A percentile compares a stretch with the other conserved stretches of the same genome.
Conservation (phyloP, 805 yeast species). For the Candida tammaniensis region DNA sequence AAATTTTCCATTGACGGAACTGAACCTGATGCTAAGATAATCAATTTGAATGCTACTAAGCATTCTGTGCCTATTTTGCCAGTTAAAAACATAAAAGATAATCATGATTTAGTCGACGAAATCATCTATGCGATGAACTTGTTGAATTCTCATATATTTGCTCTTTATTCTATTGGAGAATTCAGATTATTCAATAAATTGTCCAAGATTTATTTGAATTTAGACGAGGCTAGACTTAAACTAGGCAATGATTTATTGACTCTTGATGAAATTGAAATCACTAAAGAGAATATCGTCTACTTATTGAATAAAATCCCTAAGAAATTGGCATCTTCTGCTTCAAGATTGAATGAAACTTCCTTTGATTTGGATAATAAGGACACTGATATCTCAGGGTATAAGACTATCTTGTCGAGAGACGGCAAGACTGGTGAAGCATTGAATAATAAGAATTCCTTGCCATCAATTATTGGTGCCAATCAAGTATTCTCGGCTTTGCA, state of each 20-base stretch:
- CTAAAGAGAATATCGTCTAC: conserved; percentile 51
- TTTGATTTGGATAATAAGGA: conserved; percentile 38
- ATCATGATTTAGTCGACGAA: conserved; percentile 46
- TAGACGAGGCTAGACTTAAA: conserved; percentile 58
- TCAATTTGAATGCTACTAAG: background rate
- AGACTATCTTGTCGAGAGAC: conserved; percentile 66
- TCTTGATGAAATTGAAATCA: conserved; percentile 44
- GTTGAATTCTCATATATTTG: conserved; percentile 61
- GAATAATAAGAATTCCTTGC: conserved; percentile 37
- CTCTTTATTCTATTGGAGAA: conserved; percentile 70
- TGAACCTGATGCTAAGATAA: conserved; percentile 10
- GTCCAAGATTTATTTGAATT: conserved; percentile 48
- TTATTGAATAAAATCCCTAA: conserved; percentile 61
- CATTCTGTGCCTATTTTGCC: conserved; percentile 53
- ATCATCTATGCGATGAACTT: conserved; percentile 55
- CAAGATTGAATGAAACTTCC: conserved; percentile 37
- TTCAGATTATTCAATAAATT: conserved; percentile 60
- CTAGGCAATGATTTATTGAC: conserved; percentile 53
- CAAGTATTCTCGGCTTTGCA: conserved; percentile 71
- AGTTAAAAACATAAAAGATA: conserved; percentile 38
- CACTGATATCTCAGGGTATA: conserved; percentile 61
- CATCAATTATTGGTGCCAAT: conserved; percentile 61
- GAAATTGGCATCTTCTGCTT: conserved; percentile 45
- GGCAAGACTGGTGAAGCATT: conserved; percentile 56
- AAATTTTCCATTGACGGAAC: conserved; percentile 21